Conservation (phyloP, 352 stramenopile genomes). For the Pythium periplocum region DNA sequence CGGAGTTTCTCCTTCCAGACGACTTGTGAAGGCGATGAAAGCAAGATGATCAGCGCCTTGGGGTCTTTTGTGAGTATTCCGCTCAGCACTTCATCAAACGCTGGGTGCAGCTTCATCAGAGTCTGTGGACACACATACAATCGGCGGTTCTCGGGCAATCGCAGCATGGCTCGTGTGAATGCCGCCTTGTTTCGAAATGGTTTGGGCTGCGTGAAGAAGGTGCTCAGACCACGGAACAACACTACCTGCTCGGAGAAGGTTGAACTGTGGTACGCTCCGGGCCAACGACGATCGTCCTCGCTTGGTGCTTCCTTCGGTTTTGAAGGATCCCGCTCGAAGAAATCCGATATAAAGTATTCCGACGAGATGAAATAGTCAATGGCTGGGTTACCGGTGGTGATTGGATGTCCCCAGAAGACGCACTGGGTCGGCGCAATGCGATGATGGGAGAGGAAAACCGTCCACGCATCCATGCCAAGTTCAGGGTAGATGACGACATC, state of each 20-base stretch:
- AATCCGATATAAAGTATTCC: constrained; percentile 37
- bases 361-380: constrained; percentile 87
- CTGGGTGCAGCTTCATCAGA: constrained; percentile 60
- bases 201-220: constrained; percentile 31
- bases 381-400: constrained; percentile 56
- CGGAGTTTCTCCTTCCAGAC: constrained; percentile 52
- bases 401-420: constrained; percentile 85
- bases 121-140: constrained; percentile 63
- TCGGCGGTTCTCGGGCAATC: constrained; percentile 32
- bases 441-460: constrained; percentile 61
- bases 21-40: constrained; percentile 37
- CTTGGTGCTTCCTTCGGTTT: no score
- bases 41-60: constrained; percentile 31
- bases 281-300: constrained; percentile 5
- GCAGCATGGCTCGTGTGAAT: constrained; percentile 29
- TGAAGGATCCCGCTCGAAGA: constrained; percentile 5
- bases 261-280: constrained; percentile 21
- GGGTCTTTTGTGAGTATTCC: constrained; percentile 35
- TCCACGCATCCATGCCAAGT: constrained; percentile 77
- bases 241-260: constrained; percentile 69
- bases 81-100: constrained; percentile 39
- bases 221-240: constrained; percentile 58
- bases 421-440: constrained; percentile 70
- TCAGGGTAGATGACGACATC: constrained; percentile 82
- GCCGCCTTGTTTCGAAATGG: no score